Conservation (phyloP, 495 filamentous ascomycete species). For the Neurospora sp. region DNA sequence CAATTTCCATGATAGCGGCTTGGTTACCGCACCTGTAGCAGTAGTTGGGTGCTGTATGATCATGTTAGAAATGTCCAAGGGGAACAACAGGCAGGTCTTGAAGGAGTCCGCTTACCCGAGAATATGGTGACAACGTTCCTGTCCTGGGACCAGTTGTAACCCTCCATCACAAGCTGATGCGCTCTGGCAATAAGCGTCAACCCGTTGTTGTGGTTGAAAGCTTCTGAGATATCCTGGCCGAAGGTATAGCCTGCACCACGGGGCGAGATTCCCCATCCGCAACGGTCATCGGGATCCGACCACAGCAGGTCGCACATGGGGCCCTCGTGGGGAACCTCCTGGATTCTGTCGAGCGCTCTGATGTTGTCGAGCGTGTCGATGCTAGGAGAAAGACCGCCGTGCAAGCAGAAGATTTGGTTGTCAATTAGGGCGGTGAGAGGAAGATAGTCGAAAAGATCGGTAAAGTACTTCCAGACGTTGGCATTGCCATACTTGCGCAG, state of each 20-base stretch:
- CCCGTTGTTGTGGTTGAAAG: conserved; percentile 99
- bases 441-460: conserved; percentile 97
- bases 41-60: conserved; percentile 74
- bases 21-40: conserved; percentile 98
- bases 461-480: conserved; percentile 99
- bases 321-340: conserved; percentile 96
- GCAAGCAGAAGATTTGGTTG: conserved; percentile 73
- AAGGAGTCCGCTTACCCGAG: conserved; percentile 54
- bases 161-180: conserved; percentile 96
- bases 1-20: conserved; percentile 99
- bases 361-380: conserved; percentile 99
- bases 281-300: conserved; percentile 97
- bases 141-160: conserved; percentile 97
- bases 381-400: conserved; percentile 89
- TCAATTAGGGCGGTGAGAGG: conserved; percentile 88
- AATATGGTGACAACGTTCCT: conserved; percentile 98
- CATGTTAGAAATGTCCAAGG: conserved; percentile 6
- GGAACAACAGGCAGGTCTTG: background rate
- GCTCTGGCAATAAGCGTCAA: conserved; percentile 89
- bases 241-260: conserved; percentile 98
- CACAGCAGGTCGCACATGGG: conserved; percentile 98
- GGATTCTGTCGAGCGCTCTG: conserved; percentile 86
- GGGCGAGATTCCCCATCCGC: conserved; percentile 96
- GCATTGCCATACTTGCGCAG: conserved; percentile 96
- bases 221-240: conserved; percentile 97